Base-by-base conservation (phyloP, 2,329 filamentous ascomycete genomes). In the Aspergillus ibericus region DNA sequence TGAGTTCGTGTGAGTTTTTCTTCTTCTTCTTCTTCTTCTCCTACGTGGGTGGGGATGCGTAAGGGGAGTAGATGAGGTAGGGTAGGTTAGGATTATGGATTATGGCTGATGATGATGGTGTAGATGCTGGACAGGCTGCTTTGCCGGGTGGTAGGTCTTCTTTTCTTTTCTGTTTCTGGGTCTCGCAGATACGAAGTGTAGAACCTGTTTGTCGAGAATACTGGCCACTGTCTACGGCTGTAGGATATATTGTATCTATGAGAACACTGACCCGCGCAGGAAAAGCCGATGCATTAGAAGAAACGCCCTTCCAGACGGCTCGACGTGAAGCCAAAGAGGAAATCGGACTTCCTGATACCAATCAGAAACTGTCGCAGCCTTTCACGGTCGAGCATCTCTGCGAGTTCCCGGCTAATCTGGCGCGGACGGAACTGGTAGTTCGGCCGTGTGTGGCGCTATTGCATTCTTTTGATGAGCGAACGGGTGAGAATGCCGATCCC, bases 301-400 rank as follows among this genome's bases (percentile, higher is more conserved):
- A 88, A 71, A 82, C 80, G 1, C 77, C 81, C 77, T 91, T 91
- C 75, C 84, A 93, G 70, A 96, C 93, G 53, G 92, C 93, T 8
- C 86, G 93, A 20, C 86, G 93, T 63, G 93, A 98, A 80, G 93
- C 93, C 1, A 90, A 85, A 73, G 93, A 98, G 74, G 93, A 98
- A 74, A 96, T 98, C 64, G 93, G 93, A 1, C 85, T 98, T 2
- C 91, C 93, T 1, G 71, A 72, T 46, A 82, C 88, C 69, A 82
- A 87, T 66, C 86, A 92, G 70, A 84, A 85, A 59, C 82, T 96
- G 29, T 91, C 91, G 1, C 78, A 81, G 12, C 91, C 91, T 1
- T 97, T 96, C 77, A 82, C 83, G 55, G 88, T 98, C 65, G 93
- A 97, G 76, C 89, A 95, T 70, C 85, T 98, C 44, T 96, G 92